Conservation (phyloP, 2,329 filamentous ascomycete genomes). For the Allantophomopsis lycopodina region DNA sequence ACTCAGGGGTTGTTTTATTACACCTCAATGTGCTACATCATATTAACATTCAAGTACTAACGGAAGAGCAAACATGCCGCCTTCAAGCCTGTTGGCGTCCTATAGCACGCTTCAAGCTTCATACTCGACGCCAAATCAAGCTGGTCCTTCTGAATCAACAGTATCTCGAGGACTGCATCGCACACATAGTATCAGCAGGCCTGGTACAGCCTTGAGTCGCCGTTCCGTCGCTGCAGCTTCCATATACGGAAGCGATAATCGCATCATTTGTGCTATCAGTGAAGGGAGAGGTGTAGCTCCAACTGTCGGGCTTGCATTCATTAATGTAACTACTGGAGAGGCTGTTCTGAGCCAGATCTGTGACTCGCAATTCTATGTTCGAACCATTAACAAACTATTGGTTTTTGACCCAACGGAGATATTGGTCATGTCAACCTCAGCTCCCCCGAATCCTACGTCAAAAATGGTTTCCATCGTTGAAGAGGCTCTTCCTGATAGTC, state of each 20-base stretch:
- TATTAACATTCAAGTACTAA: too few species aligned
- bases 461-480: constrained; percentile 63
- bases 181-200: too few species aligned
- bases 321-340: constrained; percentile 78
- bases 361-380: constrained; percentile 84
- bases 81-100: too few species aligned
- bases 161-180: too few species aligned
- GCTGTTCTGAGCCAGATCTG: constrained; percentile 80
- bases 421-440: constrained; percentile 61
- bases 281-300: constrained; percentile 82
- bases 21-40: too few species aligned
- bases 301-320: constrained; percentile 71
- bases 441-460: constrained; percentile 49
- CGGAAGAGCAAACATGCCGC: too few species aligned
- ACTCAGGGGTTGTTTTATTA: too few species aligned
- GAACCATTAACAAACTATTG: constrained; percentile 74
- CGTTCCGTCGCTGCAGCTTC: constrained; percentile 14
- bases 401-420: constrained; percentile 72
- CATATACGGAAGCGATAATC: constrained; percentile 27
- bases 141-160: too few species aligned
- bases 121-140: too few species aligned
- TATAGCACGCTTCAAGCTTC: too few species aligned
- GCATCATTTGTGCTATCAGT: constrained; percentile 72
- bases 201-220: constrained; percentile 12
- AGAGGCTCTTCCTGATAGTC: constrained; percentile 51